Evolutionary conservation across 2,329 filamentous ascomycete species (phyloP).

Genomic region (Sporothrix variecibatus): DNA sequence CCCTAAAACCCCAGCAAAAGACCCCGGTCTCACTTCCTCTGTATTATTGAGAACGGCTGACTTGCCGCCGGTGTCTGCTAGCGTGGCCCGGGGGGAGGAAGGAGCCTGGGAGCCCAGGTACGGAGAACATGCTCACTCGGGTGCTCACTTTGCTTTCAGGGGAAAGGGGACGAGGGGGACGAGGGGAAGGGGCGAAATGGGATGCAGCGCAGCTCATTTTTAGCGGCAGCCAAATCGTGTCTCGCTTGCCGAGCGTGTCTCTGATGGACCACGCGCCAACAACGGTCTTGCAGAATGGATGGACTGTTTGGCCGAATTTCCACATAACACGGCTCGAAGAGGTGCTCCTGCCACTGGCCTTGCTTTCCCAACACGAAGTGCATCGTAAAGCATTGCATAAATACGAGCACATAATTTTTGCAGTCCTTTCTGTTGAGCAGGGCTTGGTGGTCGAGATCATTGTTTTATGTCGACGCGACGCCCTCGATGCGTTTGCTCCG

Average conservation of each 20-base stretch:
- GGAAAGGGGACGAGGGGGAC: background rate
- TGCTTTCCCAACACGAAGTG: background rate
- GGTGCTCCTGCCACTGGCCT: background rate
- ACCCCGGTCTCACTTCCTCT: background rate
- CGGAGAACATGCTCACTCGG: too few species aligned
- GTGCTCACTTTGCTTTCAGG: background rate
- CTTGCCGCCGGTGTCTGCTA: background rate
- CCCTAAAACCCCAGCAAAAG: background rate
- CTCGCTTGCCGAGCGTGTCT: background rate
- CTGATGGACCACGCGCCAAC: background rate
- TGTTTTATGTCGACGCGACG: background rate
- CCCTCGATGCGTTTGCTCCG: background rate
- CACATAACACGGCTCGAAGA: background rate
- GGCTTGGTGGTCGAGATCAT: background rate
- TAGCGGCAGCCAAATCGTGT: background rate
- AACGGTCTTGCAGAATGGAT: background rate
- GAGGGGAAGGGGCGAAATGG: background rate
- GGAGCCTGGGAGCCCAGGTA: background rate
- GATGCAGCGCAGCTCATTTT: background rate
- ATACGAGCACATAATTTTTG: background rate
- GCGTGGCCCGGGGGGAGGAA: background rate
- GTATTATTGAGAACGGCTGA: conserved; percentile 14
- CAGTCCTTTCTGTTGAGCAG: background rate
- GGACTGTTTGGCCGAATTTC: background rate
- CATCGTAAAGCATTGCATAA: background rate